Conservation (phyloP, 2,329 filamentous ascomycete species). For the Colletotrichum falcatum region DNA sequence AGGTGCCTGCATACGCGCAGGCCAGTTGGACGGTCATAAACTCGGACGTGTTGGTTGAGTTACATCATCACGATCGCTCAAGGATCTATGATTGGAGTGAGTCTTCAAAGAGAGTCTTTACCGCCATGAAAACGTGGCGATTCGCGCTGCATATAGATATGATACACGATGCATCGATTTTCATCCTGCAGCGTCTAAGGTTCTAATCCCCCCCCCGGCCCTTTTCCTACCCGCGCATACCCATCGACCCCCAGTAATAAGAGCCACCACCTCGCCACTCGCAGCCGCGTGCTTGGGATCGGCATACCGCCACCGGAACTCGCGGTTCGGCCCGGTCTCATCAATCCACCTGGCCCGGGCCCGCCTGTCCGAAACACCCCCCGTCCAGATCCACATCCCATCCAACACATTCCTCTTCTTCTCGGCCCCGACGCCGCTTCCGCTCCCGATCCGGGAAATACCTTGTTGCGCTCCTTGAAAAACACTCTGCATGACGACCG, state of each 20-base stretch:
- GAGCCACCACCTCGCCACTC: constrained; percentile 45
- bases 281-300: constrained; percentile 46
- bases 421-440: constrained; percentile 37
- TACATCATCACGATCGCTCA: too few species aligned
- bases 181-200: too few species aligned
- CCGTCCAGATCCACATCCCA: constrained; percentile 43
- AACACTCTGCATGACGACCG: neutral
- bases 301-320: constrained; percentile 46
- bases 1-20: neutral
- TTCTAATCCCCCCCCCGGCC: too few species aligned
- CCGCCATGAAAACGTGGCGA: too few species aligned
- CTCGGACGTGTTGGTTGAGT: neutral
- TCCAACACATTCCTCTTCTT: constrained; percentile 41
- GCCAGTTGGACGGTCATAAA: neutral
- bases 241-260: constrained; percentile 44
- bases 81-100: too few species aligned
- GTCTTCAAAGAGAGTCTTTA: too few species aligned
- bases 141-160: too few species aligned
- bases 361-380: constrained; percentile 42
- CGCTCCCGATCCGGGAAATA: constrained; percentile 7
- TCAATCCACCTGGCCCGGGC: constrained; percentile 43
- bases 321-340: constrained; percentile 42
- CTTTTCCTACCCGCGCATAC: neutral
- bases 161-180: too few species aligned
- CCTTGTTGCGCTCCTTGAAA: constrained; percentile 16